Base-by-base conservation (phyloP, 2,329 filamentous ascomycete genomes). In the Dactylellina haptotyla region DNA sequence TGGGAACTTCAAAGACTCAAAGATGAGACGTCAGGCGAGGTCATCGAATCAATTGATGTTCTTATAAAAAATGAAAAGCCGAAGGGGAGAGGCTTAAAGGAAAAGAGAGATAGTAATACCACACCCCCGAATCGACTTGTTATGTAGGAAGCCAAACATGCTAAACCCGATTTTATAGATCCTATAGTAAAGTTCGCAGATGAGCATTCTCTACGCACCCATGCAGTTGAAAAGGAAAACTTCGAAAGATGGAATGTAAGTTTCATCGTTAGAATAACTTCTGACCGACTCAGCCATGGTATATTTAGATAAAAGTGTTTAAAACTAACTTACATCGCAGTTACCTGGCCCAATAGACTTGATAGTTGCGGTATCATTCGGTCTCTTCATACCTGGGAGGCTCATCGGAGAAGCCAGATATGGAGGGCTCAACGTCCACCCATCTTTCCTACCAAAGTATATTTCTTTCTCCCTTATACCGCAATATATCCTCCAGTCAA, bases 291-390 rank as follows among this genome's bases (percentile, higher is more conserved):
- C n/a, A n/a, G n/a, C n/a, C n/a, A n/a, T n/a, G n/a, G n/a, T n/a
- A n/a, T n/a, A n/a, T n/a, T n/a, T n/a, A n/a, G n/a, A n/a, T n/a
- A n/a, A n/a, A n/a, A n/a, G n/a, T n/a, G n/a, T n/a, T 16, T 56
- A 39, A 53, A 26, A n/a, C 25, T 45, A 37, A 37, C 75, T 73
- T 16, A 46, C 16, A 30, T 53, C 66, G 26, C 32, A 71, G 45
- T 32, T 53, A 10, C 46, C 56, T 65, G 59, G 39, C 34, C 77
- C 82, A 25, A 87, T 88, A 76, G 93, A 97, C 80, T 84, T 99
- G 69, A 86, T 99, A 76, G 84, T 98, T 48, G 93, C 93, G 51
- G 95, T 98, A 3, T 98, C 95, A 0, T 99, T 98, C 81, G 95
- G 95, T 2, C 85, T 97, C 5, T 90, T 97, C 74, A 89, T 99